Conservation (phyloP, 176 grass and related monocot species). For the Musa beccarii region DNA sequence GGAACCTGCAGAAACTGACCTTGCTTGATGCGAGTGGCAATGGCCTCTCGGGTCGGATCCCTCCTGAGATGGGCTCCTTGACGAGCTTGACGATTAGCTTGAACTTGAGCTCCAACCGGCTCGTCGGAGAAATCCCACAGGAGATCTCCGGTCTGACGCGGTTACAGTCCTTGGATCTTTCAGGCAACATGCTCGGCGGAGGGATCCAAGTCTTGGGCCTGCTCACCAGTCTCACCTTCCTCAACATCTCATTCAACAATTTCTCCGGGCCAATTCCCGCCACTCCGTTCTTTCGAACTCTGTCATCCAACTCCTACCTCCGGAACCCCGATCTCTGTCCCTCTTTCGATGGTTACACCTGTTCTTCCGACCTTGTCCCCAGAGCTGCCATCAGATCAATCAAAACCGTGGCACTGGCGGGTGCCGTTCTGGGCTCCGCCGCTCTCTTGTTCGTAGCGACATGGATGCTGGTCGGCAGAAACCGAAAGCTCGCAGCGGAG, state of each 20-base stretch:
- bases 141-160: conserved; percentile 63
- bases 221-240: conserved; percentile 64
- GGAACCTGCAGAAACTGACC: conserved; percentile 78
- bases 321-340: conserved; percentile 55
- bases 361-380: conserved; percentile 43
- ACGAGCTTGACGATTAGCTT: conserved; percentile 81
- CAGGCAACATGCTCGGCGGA: conserved; percentile 48
- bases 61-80: conserved; percentile 43
- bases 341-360: conserved; percentile 61
- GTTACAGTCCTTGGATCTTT: conserved; percentile 69
- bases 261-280: conserved; percentile 82
- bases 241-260: conserved; percentile 88
- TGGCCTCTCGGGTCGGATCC: conserved; percentile 48
- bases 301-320: conserved; percentile 48
- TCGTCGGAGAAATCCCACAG: conserved; percentile 53
- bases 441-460: conserved; percentile 32
- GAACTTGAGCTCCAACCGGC: conserved; percentile 61
- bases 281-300: conserved; percentile 68
- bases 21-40: conserved; percentile 73
- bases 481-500: conserved; percentile 26
- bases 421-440: conserved; percentile 42
- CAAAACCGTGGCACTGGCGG: conserved; percentile 44
- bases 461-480: conserved; percentile 66
- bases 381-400: conserved; percentile 51
- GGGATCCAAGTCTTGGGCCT: conserved; percentile 49